Base-by-base conservation (phyloP, 495 filamentous ascomycete species). In the Aspergillus funiculosus region DNA sequence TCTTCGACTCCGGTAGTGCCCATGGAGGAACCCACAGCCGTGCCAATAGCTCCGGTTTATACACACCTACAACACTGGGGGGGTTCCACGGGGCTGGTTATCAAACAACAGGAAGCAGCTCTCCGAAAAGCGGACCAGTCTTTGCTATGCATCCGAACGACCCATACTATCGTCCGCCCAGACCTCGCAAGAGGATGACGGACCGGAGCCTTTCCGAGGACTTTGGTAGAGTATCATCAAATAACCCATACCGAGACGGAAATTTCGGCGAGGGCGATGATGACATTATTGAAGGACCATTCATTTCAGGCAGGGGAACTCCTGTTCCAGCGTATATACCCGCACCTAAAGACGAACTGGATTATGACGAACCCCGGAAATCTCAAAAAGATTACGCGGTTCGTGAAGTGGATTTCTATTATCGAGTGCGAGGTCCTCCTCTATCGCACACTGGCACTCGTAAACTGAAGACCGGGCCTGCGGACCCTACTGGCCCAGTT, bases 361-460 rank as follows among this genome's bases (percentile, higher is more conserved):
- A 81, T 39, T 60, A 63, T 30, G 70, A 79, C 39, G 70, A 73
- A 38, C 56, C 66, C 20, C 67, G 65, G 27, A 66, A 75, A 24
- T 69, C 79, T 1, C 69, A 80, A 32, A 80, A 84, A 10, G 90
- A 97, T 60, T 98, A 97, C 59, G 82, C 88, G 3, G 88, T 87
- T 1, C 81, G 92, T 26, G 92, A 98, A 64, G 84, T 87, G 4
- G 92, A 98, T 59, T 95, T 91, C 56, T 95, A 95, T 58, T 96
- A 97, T 61, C 85, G 89, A 10, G 83, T 94, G 18, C 80, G 87
- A 11, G 92, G 92, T 0, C 86, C 87, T n/a, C 88, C 91, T 7
- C 72, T 97, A 5, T 89, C 87, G 0, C 83, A 85, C 38, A 80
- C 75, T 10, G 87, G 85, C 3, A 86, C 85, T 22, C 76, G 92